Conservation (phyloP, 176 grass and related monocot species). For the Olyra latifolia region DNA sequence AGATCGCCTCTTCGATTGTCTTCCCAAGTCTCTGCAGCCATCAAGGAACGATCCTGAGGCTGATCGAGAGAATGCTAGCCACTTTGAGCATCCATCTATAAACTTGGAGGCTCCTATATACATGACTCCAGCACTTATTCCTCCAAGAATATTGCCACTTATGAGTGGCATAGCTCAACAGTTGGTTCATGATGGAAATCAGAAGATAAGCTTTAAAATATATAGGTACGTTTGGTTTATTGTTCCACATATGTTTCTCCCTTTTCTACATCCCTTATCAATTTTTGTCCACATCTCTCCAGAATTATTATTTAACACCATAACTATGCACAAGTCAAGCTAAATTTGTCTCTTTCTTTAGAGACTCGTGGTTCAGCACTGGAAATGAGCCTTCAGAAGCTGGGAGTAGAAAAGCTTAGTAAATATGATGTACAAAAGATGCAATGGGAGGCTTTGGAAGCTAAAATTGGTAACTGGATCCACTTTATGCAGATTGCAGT, state of each 20-base stretch:
- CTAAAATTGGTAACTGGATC: conserved; percentile 94
- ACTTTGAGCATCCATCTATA: conserved; percentile 62
- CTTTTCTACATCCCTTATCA: not conserved
- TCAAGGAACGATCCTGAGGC: conserved; percentile 37
- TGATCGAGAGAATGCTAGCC: conserved; percentile 27
- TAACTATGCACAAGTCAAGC: conserved; percentile 17
- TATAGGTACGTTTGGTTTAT: conserved; percentile 21
- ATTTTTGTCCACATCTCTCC: conserved; percentile 4
- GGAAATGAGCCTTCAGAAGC: conserved; percentile 70
- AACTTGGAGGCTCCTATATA: conserved; percentile 68
- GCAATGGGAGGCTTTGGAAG: conserved; percentile 89
- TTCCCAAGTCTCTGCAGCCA: conserved; percentile 66
- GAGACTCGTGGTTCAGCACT: conserved; percentile 62
- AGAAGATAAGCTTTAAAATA: conserved; percentile 52
- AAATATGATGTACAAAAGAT: conserved; percentile 97
- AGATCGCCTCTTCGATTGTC: conserved; percentile 76
- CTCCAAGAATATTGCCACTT: conserved; percentile 72
- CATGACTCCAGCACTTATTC: conserved; percentile 66
- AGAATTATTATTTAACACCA: not conserved
- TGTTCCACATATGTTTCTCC: not conserved
- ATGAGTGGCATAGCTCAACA: conserved; percentile 87
- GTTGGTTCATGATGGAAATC: conserved; percentile 75
- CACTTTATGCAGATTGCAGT: conserved; percentile 90
- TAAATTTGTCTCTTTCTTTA: conserved; percentile 32
- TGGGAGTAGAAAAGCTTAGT: conserved; percentile 77